phyloP scores from a whole-genome alignment of 2,329 filamentous ascomycete genomes.

The Rhynchosporium agropyri region DNA sequence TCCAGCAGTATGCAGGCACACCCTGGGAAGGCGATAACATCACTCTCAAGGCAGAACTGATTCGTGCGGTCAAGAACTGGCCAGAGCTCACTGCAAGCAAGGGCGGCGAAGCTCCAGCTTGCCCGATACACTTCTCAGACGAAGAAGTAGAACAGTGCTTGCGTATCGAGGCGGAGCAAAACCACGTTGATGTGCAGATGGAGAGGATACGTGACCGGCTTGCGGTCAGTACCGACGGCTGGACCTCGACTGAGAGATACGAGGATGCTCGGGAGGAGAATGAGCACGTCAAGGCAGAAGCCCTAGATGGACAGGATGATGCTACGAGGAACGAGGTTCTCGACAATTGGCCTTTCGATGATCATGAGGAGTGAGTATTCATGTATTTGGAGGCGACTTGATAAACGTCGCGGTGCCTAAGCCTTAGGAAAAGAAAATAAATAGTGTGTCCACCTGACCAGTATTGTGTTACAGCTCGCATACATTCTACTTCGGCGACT shows the following conservation, averaged over 20 bases:
- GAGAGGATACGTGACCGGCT: constrained; percentile 32
- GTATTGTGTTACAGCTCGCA: no score
- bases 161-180: constrained; percentile 19
- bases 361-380: constrained; percentile 11
- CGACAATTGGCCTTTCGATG: constrained; percentile 21
- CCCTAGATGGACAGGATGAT: constrained; percentile 16
- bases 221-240: constrained; percentile 39
- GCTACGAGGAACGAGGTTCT: constrained; percentile 16
- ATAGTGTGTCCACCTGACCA: no score
- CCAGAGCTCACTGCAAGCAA: constrained; percentile 24
- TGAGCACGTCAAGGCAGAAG: constrained; percentile 17
- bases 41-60: constrained; percentile 38
- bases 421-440: no score
- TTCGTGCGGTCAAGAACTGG: constrained; percentile 35
- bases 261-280: constrained; percentile 28
- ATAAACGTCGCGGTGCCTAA: not conserved
- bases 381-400: not conserved
- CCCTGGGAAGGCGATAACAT: constrained; percentile 41
- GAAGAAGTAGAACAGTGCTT: constrained; percentile 22
- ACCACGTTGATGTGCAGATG: constrained; percentile 34
- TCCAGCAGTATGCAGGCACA: constrained; percentile 36
- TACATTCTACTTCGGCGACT: no score
- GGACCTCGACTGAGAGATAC: constrained; percentile 37
- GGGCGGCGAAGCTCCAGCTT: not conserved
- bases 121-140: constrained; percentile 19